Percentiles rank a stretch among this genome's conserved stretches.
Evolutionary conservation across 345 rosid genomes (phyloP).

Genomic region (Brassica cretica): DNA sequence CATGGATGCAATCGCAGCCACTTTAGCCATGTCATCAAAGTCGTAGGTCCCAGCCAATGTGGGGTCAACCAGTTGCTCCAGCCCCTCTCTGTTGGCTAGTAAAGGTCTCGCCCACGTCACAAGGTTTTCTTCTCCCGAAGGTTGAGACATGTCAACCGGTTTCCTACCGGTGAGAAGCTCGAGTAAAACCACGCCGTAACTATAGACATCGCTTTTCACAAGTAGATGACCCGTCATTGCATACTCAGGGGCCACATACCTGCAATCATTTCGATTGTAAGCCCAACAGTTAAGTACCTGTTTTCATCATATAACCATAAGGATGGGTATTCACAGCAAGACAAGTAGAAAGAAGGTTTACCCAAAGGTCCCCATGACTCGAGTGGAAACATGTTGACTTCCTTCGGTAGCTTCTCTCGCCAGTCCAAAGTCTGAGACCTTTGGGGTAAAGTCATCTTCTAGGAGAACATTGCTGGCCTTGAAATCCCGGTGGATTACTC

Average conservation of each 20-base stretch:
- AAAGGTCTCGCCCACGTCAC: conserved; percentile 97
- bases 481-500: conserved; percentile 96
- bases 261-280: conserved; percentile 40
- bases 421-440: conserved; percentile 97
- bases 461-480: conserved; percentile 94
- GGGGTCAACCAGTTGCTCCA: conserved; percentile 86
- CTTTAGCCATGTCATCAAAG: conserved; percentile 93
- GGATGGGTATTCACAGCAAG: not conserved
- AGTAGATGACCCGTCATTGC: conserved; percentile 99
- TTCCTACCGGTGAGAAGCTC: conserved; percentile 96
- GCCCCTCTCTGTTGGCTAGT: conserved; percentile 78
- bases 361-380: conserved; percentile 99
- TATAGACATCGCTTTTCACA: conserved; percentile 97
- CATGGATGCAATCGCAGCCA: conserved; percentile 97
- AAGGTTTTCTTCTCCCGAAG: conserved; percentile 94
- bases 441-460: conserved; percentile 90
- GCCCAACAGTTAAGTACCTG: not conserved
- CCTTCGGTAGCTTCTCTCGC: conserved; percentile 99
- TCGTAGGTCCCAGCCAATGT: conserved; percentile 69
- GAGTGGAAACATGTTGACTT: conserved; percentile 90
- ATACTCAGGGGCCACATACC: conserved; percentile 99
- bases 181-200: conserved; percentile 97
- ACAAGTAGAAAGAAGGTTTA: conserved; percentile 32
- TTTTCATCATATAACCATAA: conserved; percentile 14
- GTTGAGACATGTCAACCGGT: conserved; percentile 99